Evolutionary conservation across 176 grass and related monocot genomes (phyloP), one percentile per base, ranked within the genome.

Genomic region (Hordeum marinum): DNA sequence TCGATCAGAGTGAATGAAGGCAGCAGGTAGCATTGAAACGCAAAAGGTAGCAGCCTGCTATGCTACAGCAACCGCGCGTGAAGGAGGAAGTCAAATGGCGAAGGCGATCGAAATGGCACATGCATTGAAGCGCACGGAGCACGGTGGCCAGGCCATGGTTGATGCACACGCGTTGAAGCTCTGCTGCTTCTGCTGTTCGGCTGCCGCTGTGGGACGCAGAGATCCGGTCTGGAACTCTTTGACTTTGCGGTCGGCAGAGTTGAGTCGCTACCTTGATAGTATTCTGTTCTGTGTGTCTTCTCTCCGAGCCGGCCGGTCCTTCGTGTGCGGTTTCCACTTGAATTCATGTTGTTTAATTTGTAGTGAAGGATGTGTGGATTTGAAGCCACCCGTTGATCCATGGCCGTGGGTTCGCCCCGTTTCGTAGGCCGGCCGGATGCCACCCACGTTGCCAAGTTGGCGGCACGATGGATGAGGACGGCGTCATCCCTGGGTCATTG

Each of bases 11-110:
- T 1, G 10, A 61, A 11, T 61, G 58, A 23, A 37, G 2, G 74
- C 63, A 5, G 79, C 85, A 15, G 45, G 4, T 48, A 48, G 46
- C 14, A 76, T 82, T 76, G 45, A 87, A 87, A 75, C 60, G 11
- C 70, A 68, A 82, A 87, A 87, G 78, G 29, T 29, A 29, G 77
- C 60, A 11, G n/a, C 76, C 58, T 13, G 60, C 42, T 29, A 24
- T 13, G 60, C 42, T 29, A 24, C 3, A 80, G 46, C 48, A 37
- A 80, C 78, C 1, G 18, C 29, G 46, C 80, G 32, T 40, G 46
- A 37, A 34, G 29, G 29, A 29, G 29, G 29, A 29, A 15, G 7
- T 23, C 21, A 78, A 37, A n/a, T 20, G 20, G 46, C 9, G 24
- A 50, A 2, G 42, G 42, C 13, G 41, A 46, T 29, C 29, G 29